A percentile compares a stretch with the other conserved stretches of the same genome.
Conservation (phyloP, 768 basidiomycete genomes). For the Cystofilobasidium ferigula region DNA sequence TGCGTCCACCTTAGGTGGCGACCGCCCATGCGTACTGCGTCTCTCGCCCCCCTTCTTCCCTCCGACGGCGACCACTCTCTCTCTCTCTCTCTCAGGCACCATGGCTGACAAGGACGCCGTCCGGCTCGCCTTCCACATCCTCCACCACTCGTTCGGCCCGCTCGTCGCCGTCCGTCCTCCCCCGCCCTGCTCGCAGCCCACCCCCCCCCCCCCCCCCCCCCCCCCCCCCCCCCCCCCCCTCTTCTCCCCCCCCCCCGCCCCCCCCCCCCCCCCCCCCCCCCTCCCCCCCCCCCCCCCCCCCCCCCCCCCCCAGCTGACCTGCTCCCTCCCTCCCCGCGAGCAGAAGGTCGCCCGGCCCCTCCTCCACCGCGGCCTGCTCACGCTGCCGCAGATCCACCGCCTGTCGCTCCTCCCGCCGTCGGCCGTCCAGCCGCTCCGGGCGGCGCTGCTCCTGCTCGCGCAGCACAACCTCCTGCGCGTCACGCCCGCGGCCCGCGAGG, state of each 20-base stretch:
- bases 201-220: too few relatives aligned
- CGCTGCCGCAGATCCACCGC: conserved; percentile 8
- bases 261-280: too few relatives aligned
- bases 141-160: conserved; percentile 18
- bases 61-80: too few relatives aligned
- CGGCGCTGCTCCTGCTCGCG: conserved; percentile 62
- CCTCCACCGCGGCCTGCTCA: conserved; percentile 25
- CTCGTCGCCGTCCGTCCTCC: conserved; percentile 22
- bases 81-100: not conserved
- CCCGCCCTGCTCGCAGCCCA: too few relatives aligned
- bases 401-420: conserved; percentile 16
- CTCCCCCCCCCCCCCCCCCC: too few relatives aligned
- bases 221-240: too few relatives aligned
- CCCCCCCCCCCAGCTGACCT: not conserved
- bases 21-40: too few relatives aligned
- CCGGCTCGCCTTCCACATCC: conserved; percentile 22
- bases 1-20: too few relatives aligned
- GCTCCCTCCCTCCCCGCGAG: not conserved
- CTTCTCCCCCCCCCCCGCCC: not conserved
- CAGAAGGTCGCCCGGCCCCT: conserved; percentile 25
- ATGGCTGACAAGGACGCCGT: conserved; percentile 26
- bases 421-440: conserved; percentile 50
- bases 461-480: conserved; percentile 84
- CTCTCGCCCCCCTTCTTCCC: too few relatives aligned
- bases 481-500: conserved; percentile 49